Evolutionary conservation across 805 yeast genomes (phyloP), one percentile per base, ranked within the genome.

Genomic region (Pichia phayaonensis): DNA sequence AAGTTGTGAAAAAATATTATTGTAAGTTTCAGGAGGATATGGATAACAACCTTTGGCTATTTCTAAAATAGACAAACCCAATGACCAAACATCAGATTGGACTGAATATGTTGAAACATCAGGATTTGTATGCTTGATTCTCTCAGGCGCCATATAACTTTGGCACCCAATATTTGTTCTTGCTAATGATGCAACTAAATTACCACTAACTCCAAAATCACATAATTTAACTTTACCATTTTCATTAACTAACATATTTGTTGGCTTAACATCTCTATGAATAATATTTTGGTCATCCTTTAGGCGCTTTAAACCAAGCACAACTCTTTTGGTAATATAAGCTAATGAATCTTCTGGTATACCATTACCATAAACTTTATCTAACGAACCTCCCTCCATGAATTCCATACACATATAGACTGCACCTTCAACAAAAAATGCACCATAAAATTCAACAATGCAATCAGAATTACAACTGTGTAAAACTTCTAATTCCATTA

Each of bases 391-490:
- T 45, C 96, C 97, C 66, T 89, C 95, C 99, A 92, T 92, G 66
- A 83, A 88, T 69, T 92, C 99, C 79, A 92, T 92, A 70, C 98
- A 94, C 88, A 92, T 89, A 69, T 90, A 94, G 26, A 92, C 99
- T 0, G 97, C 96, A 44, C 97, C 97, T 68, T 94, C 99, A 31
- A 89, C 89, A 63, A 92, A 94, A 63, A 92, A 92, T 1, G 99
- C 99, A 42, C 99, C 99, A 63, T 87, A 94, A 61, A 94, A 94
- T 61, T 92, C 97, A 40, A 94, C 97, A 63, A 94, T 90, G 65
- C 81, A 88, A 2, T 94, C 95, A 16, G 95, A 84, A 56, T 80
- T 79, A 70, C 98, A 94, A 60, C 85, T 86, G 69, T 94, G 98
- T 56, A 94, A 75, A 48, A 94, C 85, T 61, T 94, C 98, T 54